phyloP scores from a whole-genome alignment of 2,329 filamentous ascomycete species.

The Dendryphion nanum region DNA sequence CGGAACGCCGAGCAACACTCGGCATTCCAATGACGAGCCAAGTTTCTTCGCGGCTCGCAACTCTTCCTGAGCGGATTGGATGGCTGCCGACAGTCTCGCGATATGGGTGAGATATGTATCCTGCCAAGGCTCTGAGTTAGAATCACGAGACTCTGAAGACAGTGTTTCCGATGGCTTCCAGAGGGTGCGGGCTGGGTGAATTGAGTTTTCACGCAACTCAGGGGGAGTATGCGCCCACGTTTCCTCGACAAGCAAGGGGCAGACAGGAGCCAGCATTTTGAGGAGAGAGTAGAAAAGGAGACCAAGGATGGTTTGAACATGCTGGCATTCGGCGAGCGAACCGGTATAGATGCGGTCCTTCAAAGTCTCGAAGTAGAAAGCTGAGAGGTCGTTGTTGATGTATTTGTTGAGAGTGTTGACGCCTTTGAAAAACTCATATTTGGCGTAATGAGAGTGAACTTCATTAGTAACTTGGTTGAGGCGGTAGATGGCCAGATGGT shows the following conservation, averaged over 20 bases:
- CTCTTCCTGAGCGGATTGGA: conserved; percentile 74
- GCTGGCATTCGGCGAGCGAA: conserved; percentile 59
- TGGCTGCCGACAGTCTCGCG: conserved; percentile 57
- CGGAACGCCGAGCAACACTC: conserved; percentile 58
- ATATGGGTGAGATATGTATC: conserved; percentile 36
- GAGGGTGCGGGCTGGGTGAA: conserved; percentile 23
- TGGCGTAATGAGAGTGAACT: conserved; percentile 64
- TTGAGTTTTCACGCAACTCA: conserved; percentile 51
- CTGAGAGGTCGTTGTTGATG: conserved; percentile 78
- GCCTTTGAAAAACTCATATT: conserved; percentile 80
- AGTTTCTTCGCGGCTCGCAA: conserved; percentile 70
- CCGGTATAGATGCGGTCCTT: conserved; percentile 93
- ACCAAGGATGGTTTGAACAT: conserved; percentile 57
- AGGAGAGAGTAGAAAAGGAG: conserved; percentile 70
- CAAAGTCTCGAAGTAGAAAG: conserved; percentile 89
- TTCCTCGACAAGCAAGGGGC: conserved; percentile 82
- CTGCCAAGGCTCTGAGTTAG: conserved; percentile 21
- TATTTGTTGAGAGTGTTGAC: conserved; percentile 74
- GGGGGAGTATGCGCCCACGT: conserved; percentile 75
- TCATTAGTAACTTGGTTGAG: conserved; percentile 64
- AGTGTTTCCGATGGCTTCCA: conserved; percentile 21
- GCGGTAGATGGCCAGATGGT: conserved; percentile 73
- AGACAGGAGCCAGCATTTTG: conserved; percentile 76
- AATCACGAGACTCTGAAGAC: not conserved
- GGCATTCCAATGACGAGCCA: conserved; percentile 78